phyloP scores from a whole-genome alignment of 78 protist genomes.

The Salpingoeca rosetta region DNA sequence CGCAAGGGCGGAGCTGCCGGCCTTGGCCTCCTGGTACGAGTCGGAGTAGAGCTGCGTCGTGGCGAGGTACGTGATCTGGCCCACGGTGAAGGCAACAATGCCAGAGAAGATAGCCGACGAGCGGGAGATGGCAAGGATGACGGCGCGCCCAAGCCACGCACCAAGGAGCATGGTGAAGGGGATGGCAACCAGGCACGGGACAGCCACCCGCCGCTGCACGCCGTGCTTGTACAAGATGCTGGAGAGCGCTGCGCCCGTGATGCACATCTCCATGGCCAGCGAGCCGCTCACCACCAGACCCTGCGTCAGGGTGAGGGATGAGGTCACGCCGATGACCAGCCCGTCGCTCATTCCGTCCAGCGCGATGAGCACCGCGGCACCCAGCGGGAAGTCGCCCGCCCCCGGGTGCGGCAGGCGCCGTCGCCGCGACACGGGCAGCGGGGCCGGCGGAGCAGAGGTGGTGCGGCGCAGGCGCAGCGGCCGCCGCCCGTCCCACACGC shows the following conservation, averaged over 20 bases:
- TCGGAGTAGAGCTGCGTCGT: background rate
- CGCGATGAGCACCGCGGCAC: background rate
- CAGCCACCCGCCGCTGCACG: background rate
- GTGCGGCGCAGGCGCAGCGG: background rate
- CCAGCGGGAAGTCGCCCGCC: background rate
- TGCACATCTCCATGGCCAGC: background rate
- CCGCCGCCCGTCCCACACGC: background rate
- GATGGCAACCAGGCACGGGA: background rate
- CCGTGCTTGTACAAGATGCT: background rate
- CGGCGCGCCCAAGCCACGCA: background rate
- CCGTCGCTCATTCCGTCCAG: background rate
- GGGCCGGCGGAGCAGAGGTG: background rate
- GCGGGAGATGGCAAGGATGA: background rate
- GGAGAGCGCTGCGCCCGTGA: background rate
- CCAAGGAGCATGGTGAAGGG: background rate
- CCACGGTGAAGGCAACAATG: background rate
- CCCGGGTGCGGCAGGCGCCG: too few relatives aligned
- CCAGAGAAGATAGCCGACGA: background rate
- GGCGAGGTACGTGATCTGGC: background rate
- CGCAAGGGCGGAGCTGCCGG: too few relatives aligned
- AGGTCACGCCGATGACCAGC: background rate
- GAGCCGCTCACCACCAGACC: background rate
- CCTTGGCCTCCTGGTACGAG: too few relatives aligned
- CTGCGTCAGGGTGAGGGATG: background rate
- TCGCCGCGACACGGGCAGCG: background rate